These are phyloP conservation scores for Trametes sanguinea DNA, from an alignment of 768 basidiomycete genomes.

Conservation along the genomic window DNA sequence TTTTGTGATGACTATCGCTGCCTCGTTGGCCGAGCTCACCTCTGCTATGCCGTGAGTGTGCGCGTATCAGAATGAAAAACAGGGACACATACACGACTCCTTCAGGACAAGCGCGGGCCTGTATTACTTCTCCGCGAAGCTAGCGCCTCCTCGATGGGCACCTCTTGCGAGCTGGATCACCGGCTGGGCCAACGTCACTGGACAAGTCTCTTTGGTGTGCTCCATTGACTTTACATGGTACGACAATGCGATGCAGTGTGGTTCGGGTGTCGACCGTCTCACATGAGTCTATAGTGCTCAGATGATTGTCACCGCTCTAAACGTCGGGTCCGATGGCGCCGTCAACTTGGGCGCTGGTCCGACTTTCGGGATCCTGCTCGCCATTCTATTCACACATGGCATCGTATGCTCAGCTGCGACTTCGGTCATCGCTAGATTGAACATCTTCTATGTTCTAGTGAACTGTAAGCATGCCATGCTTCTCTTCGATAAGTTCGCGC, in stretches of 20 bases:
- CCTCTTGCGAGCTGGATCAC: conserved; percentile 69
- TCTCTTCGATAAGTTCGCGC: background rate
- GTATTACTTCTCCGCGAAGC: conserved; percentile 77
- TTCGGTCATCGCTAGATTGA: conserved; percentile 62
- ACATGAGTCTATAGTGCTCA: conserved; percentile 47
- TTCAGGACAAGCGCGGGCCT: conserved; percentile 73
- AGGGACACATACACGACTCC: background rate
- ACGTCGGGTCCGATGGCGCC: conserved; percentile 57
- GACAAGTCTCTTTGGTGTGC: conserved; percentile 68
- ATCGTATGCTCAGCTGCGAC: conserved; percentile 74
- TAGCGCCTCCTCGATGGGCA: conserved; percentile 63
- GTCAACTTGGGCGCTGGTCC: conserved; percentile 55
- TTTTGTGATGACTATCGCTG: conserved; percentile 67
- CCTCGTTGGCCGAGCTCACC: conserved; percentile 72
- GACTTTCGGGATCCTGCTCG: conserved; percentile 68
- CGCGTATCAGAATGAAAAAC: no score
- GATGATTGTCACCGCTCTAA: conserved; percentile 74
- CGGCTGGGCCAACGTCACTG: conserved; percentile 75
- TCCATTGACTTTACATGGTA: conserved; percentile 74
- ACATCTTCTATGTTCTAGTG: conserved; percentile 67
- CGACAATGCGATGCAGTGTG: conserved; percentile 15
- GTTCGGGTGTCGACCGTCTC: background rate
- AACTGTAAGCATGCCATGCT: conserved; percentile 46
- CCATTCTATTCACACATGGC: conserved; percentile 66
- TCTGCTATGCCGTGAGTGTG: conserved; percentile 73